phyloP scores from a whole-genome alignment of 768 basidiomycete species.

The Lactifluus hygrophoroides region DNA sequence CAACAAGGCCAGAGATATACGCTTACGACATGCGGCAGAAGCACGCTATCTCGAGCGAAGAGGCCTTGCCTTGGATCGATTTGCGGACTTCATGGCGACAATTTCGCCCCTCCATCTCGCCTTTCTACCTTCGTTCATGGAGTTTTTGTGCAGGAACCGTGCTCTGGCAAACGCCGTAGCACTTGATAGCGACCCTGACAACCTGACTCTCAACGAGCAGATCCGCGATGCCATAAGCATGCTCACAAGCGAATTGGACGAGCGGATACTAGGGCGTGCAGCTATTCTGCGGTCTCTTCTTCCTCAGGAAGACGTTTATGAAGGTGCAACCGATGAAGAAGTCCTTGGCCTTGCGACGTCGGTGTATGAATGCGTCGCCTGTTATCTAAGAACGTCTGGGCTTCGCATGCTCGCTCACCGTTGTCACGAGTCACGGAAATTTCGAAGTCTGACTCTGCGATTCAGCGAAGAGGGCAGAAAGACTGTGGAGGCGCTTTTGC shows the following conservation, averaged over 20 bases:
- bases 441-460: neutral
- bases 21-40: neutral
- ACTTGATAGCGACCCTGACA: neutral
- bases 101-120: neutral
- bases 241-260: neutral
- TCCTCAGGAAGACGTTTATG: neutral
- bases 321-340: neutral
- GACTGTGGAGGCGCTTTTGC: neutral
- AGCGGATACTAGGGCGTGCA: neutral
- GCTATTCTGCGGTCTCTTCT: neutral
- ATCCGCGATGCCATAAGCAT: neutral
- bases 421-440: neutral
- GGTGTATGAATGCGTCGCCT: neutral
- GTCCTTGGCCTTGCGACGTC: neutral
- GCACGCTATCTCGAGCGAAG: neutral
- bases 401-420: conserved; percentile 2
- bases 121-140: neutral
- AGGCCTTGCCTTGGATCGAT: neutral
- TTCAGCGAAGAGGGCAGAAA: neutral
- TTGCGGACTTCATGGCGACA: neutral
- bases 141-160: neutral
- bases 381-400: neutral
- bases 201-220: neutral
- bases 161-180: neutral
- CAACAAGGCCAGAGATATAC: neutral